A percentile compares a stretch with the other conserved stretches of the same genome.
phyloP scores from a whole-genome alignment of 139 green algal species.

The Choricystis sp. region DNA sequence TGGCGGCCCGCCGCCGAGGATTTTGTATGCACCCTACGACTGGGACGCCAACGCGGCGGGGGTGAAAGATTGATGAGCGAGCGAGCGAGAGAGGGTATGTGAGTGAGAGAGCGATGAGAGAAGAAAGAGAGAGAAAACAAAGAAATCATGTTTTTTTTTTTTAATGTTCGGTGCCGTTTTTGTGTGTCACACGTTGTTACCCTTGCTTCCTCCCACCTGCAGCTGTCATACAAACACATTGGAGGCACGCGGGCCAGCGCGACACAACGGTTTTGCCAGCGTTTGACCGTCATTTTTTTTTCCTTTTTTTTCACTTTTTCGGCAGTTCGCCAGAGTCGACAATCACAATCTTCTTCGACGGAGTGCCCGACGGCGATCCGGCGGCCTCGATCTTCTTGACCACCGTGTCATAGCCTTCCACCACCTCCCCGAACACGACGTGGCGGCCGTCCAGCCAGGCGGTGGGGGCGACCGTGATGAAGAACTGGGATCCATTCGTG shows the following conservation, averaged over 20 bases:
- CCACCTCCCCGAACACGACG: constrained; percentile 87
- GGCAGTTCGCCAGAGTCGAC: constrained; percentile 52
- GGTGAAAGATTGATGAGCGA: constrained; percentile 1
- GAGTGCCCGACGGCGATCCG: constrained; percentile 51
- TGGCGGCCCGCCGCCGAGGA: constrained; percentile 7
- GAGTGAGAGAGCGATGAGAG: too few relatives aligned
- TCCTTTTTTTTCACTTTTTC: constrained; percentile 2
- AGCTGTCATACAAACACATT: too few relatives aligned
- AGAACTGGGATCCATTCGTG: constrained; percentile 66
- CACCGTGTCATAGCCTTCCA: constrained; percentile 91
- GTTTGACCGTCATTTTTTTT: neutral
- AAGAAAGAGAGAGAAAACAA: too few relatives aligned
- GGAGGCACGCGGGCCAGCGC: too few relatives aligned
- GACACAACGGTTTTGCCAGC: too few relatives aligned
- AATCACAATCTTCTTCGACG: constrained; percentile 58
- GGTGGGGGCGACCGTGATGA: constrained; percentile 35
- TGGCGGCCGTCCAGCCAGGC: constrained; percentile 52
- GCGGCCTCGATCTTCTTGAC: constrained; percentile 77
- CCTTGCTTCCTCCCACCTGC: too few relatives aligned
- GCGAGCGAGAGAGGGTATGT: neutral
- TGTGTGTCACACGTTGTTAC: too few relatives aligned
- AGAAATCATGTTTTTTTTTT: too few relatives aligned
- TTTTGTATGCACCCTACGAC: constrained; percentile 18
- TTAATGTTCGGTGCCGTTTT: too few relatives aligned
- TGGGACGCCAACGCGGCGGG: constrained; percentile 11